phyloP scores from a whole-genome alignment of 371 early-diverging fungal genomes.

The Mortierella polycephala region DNA sequence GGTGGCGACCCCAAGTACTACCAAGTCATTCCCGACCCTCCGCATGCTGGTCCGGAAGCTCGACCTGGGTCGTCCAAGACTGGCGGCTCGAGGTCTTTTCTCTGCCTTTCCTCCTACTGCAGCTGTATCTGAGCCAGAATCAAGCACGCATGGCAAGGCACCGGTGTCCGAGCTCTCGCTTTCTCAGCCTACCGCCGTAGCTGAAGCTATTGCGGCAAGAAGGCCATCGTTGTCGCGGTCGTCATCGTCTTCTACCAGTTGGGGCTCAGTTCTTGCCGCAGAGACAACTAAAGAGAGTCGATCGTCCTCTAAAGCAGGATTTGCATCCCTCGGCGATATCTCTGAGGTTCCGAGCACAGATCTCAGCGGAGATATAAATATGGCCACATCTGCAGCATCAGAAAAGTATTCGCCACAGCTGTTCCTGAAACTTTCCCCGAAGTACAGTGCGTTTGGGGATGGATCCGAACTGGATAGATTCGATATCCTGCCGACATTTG shows the following conservation, averaged over 20 bases:
- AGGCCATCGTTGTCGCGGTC: constrained; percentile 29
- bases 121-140: not conserved
- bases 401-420: constrained; percentile 25
- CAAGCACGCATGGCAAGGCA: not conserved
- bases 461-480: constrained; percentile 46
- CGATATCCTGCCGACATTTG: constrained; percentile 37
- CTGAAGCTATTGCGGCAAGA: not conserved
- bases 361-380: constrained; percentile 6
- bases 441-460: constrained; percentile 38
- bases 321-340: constrained; percentile 20
- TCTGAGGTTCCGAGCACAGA: constrained; percentile 27
- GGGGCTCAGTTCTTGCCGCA: constrained; percentile 17
- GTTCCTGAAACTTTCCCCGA: constrained; percentile 35
- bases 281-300: constrained; percentile 27
- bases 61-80: constrained; percentile 21
- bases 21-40: constrained; percentile 24
- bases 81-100: constrained; percentile 24
- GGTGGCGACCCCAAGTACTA: not conserved
- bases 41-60: constrained; percentile 29
- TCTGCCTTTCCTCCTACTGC: constrained; percentile 13
- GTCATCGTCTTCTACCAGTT: constrained; percentile 40
- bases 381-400: constrained; percentile 1
- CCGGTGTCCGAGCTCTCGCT: not conserved
- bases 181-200: not conserved
- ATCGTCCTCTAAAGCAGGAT: constrained; percentile 21